Base-by-base conservation (phyloP, 352 stramenopile genomes). In the Lagenidium sp. region DNA sequence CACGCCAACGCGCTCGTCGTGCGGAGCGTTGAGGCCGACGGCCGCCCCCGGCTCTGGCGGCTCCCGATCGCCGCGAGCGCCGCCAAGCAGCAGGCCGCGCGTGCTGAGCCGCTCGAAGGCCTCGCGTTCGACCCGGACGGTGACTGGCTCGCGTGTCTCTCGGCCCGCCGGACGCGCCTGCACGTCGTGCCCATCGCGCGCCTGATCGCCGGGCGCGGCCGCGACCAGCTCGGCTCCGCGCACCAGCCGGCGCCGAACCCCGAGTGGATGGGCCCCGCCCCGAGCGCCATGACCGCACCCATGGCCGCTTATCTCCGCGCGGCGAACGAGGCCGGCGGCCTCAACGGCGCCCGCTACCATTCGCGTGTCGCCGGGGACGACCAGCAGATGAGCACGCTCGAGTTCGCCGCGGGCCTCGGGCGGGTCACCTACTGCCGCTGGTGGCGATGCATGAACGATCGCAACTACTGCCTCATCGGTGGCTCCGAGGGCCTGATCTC, bases 241-340 rank as follows among this genome's bases (percentile, higher is more conserved):
- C 79, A 66, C 44, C 63, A 64, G 28, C 67, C 69, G 31, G 56
- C 53, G 22, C 65, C 76, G 44, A 65, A 75, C 22, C 68, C 65
- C 23, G 81, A 91, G 50, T 68, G 89, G 23, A 68, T 94, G 68
- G 79, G 52, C 55, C 74, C 85, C 8, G 51, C 65, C 23, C 72
- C 72, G 23, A 82, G 71, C 31, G 75, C 71, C 30, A 89, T 91
- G 74, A 86, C 60, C 40, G 70, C 65, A 25, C 79, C 85, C 38
- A 91, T 94, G 81, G 75, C 78, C 28, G 85, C 78, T 36, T 94
- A 88, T 50, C 56, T 94, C 32, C 63, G 81, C 23, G 76, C 79
- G 7, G 87, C 77, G 7, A 91, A 91, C 50, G 73, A 88, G 36
- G 71, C 65, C 29, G 79, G 79, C 36, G 81, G 81, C 0, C 60